Evolutionary conservation across 2,329 filamentous ascomycete genomes (phyloP).

Genomic region (Fusarium marasasianum): DNA sequence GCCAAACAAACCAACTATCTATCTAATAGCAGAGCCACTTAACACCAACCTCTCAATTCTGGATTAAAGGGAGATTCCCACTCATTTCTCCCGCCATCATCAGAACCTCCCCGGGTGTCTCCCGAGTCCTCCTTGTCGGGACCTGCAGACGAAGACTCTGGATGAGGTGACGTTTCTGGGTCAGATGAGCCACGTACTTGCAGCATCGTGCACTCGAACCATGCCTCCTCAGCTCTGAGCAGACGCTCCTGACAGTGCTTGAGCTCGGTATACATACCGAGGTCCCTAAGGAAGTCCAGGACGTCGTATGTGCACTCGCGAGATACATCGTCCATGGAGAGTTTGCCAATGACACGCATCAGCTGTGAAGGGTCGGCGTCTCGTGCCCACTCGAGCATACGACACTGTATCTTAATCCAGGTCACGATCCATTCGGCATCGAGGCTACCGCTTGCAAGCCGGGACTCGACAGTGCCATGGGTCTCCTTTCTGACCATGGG

Average conservation of each 20-base stretch:
- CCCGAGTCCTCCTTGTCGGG: not conserved
- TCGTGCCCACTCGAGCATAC: constrained; percentile 43
- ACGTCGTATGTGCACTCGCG: constrained; percentile 45
- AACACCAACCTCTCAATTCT: not conserved
- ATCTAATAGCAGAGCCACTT: not conserved
- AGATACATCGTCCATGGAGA: constrained; percentile 16
- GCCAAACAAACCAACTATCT: not conserved
- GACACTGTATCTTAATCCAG: constrained; percentile 49
- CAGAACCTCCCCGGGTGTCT: not conserved
- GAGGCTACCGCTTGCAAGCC: constrained; percentile 48
- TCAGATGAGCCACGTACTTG: not conserved
- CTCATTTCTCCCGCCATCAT: too few relatives aligned
- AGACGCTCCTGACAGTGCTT: constrained; percentile 41
- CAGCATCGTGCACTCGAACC: constrained; percentile 37
- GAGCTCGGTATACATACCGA: constrained; percentile 47
- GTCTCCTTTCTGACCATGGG: not conserved
- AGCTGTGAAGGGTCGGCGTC: constrained; percentile 44
- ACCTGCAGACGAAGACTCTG: not conserved
- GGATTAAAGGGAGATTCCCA: not conserved
- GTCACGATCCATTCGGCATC: constrained; percentile 46
- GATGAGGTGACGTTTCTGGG: not conserved
- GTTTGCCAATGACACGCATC: constrained; percentile 41
- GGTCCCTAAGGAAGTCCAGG: constrained; percentile 48
- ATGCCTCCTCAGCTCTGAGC: constrained; percentile 35
- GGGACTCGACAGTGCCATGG: constrained; percentile 48